phyloP scores from a whole-genome alignment of 2,329 filamentous ascomycete genomes.

The Graphilbum ipis-grandicollis region DNA sequence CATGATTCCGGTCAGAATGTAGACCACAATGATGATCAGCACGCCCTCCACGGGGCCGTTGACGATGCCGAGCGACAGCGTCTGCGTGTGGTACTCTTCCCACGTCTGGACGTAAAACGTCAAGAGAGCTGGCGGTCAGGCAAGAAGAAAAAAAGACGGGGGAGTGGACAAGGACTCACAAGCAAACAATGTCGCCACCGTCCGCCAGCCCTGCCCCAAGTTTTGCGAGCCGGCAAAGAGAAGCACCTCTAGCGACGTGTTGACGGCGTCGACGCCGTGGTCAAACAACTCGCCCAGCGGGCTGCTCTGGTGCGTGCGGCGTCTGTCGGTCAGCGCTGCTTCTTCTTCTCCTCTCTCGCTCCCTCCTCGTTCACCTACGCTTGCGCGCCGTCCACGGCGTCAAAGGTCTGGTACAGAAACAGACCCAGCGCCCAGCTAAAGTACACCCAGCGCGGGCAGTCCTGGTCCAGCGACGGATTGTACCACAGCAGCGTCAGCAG shows the following conservation, averaged over 20 bases:
- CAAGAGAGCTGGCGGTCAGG: constrained; percentile 43
- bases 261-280: constrained; percentile 91
- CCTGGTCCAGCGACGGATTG: constrained; percentile 79
- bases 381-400: constrained; percentile 88
- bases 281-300: constrained; percentile 94
- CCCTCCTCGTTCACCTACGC: constrained; percentile 40
- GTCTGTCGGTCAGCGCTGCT: no score
- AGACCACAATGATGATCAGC: constrained; percentile 65
- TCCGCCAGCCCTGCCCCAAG: constrained; percentile 82
- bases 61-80: constrained; percentile 76
- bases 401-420: constrained; percentile 96
- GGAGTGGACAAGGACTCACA: constrained; percentile 31
- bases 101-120: constrained; percentile 99
- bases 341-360: not conserved
- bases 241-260: constrained; percentile 84
- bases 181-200: constrained; percentile 66
- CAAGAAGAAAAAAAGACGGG: not conserved
- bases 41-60: constrained; percentile 94
- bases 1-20: constrained; percentile 64
- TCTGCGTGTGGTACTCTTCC: constrained; percentile 98
- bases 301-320: constrained; percentile 80
- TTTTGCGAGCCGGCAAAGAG: constrained; percentile 89
- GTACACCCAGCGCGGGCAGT: constrained; percentile 93
- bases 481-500: constrained; percentile 90
- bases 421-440: constrained; percentile 76